Percentiles rank a stretch among this genome's conserved stretches.
Evolutionary conservation across 192 early-diverging fungal species (phyloP).

Genomic region (Coemansia sp.): DNA sequence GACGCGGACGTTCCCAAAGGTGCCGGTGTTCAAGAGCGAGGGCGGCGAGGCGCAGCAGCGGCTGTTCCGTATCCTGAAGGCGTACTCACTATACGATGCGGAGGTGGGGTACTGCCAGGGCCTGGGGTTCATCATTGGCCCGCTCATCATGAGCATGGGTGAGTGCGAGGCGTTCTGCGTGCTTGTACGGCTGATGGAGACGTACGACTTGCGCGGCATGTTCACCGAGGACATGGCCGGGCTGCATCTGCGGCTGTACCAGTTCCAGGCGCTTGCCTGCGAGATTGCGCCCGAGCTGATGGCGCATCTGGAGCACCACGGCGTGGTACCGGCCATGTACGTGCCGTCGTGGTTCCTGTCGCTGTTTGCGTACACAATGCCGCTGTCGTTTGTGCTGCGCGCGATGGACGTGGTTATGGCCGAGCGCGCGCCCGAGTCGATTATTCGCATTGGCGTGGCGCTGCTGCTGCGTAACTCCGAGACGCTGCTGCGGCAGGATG

Average conservation of each 20-base stretch:
- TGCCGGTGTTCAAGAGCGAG: slow-evolving; percentile 81
- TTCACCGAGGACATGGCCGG: slow-evolving; percentile 95
- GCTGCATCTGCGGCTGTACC: slow-evolving; percentile 83
- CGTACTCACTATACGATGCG: slow-evolving; percentile 91
- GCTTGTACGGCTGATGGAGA: slow-evolving; percentile 93
- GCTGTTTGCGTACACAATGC: slow-evolving; percentile 95
- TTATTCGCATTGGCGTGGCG: slow-evolving; percentile 85
- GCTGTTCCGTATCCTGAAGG: slow-evolving; percentile 85
- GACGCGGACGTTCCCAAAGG: slow-evolving; percentile 86
- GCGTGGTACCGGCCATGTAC: slow-evolving; percentile 83
- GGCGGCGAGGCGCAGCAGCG: slow-evolving; percentile 83
- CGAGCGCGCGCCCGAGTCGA: slow-evolving; percentile 87
- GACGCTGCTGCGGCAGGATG: slow-evolving; percentile 64
- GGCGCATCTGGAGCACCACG: slow-evolving; percentile 72
- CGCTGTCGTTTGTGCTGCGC: slow-evolving; percentile 82
- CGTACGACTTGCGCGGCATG: slow-evolving; percentile 87
- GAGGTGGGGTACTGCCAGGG: slow-evolving; percentile 99
- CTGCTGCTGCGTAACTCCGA: slow-evolving; percentile 81
- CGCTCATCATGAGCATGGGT: slow-evolving; percentile 91
- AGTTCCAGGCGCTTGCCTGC: slow-evolving; percentile 76
- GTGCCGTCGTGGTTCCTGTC: slow-evolving; percentile 98
- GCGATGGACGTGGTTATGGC: slow-evolving; percentile 91
- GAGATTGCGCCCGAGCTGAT: slow-evolving; percentile 74
- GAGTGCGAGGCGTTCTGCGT: slow-evolving; percentile 94
- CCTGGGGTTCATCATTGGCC: slow-evolving; percentile 91